Conservation (phyloP, 306 rosid genomes). For the Carpinus fangiana region DNA sequence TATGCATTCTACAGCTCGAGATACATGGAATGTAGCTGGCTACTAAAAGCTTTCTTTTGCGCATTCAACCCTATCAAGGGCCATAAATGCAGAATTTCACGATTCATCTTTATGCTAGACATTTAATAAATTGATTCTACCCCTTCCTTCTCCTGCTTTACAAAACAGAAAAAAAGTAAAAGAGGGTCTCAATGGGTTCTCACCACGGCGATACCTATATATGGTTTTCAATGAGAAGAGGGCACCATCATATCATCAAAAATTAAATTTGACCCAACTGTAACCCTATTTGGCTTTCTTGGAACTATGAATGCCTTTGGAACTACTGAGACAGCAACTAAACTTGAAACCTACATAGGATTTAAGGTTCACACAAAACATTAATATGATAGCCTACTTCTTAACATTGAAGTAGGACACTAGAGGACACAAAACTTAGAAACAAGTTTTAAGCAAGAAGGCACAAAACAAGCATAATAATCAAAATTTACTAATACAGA, state of each 20-base stretch:
- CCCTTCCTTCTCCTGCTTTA: not conserved
- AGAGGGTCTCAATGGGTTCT: not conserved
- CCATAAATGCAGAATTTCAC: not conserved
- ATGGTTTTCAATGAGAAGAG: not conserved
- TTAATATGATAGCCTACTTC: not conserved
- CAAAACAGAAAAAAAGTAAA: not conserved
- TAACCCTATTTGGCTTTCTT: not conserved
- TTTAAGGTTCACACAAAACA: not conserved
- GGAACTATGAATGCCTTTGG: not conserved
- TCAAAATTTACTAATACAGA: not conserved
- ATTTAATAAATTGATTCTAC: not conserved
- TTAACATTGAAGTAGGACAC: not conserved
- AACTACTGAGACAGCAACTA: not conserved
- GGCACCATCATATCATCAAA: not conserved
- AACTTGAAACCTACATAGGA: constrained; percentile 5
- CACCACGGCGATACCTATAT: not conserved
- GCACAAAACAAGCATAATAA: not conserved
- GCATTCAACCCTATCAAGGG: not conserved
- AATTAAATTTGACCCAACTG: not conserved
- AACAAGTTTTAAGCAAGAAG: not conserved
- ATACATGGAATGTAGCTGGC: not conserved
- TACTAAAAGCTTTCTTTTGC: not conserved
- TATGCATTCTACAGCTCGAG: not conserved
- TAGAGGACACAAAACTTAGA: not conserved
- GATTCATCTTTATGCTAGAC: constrained; percentile 1